These are phyloP conservation scores for Pelargonium citronellum DNA, from an alignment of 441 rosid genomes.

Conservation along the genomic window DNA sequence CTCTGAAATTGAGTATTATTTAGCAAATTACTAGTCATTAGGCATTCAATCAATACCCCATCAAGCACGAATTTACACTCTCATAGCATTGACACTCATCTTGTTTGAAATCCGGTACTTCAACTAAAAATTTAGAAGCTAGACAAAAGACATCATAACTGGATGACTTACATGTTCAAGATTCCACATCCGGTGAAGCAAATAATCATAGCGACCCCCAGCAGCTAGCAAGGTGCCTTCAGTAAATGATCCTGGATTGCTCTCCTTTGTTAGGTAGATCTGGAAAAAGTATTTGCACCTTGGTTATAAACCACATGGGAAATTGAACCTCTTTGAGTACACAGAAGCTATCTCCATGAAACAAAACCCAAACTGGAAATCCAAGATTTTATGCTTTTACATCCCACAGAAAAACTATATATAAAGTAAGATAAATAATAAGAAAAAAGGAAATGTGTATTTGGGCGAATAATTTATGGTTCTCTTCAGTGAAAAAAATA, in stretches of 20 bases:
- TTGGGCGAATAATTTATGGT: too few relatives aligned
- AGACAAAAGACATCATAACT: constrained; percentile 19
- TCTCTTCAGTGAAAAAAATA: too few relatives aligned
- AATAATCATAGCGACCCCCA: constrained; percentile 90
- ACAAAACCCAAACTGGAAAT: background rate
- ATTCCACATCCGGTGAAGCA: constrained; percentile 75
- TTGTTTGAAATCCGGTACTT: background rate
- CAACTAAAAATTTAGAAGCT: background rate
- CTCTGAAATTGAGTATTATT: too few relatives aligned
- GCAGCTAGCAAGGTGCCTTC: constrained; percentile 80
- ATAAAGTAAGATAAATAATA: too few relatives aligned
- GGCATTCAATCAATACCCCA: too few relatives aligned
- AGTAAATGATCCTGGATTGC: constrained; percentile 53
- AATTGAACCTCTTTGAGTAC: background rate
- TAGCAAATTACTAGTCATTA: too few relatives aligned
- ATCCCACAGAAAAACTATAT: background rate
- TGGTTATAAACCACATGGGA: background rate
- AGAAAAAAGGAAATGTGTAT: too few relatives aligned
- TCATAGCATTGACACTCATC: background rate
- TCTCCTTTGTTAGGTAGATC: constrained; percentile 67
- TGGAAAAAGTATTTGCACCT: constrained; percentile 23
- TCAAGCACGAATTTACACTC: background rate
- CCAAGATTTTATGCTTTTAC: background rate
- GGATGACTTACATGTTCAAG: constrained; percentile 50
- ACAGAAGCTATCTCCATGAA: background rate